These are phyloP conservation scores for Carex pumila DNA, from an alignment of 176 grass and related monocot genomes.

Conservation along the genomic window DNA sequence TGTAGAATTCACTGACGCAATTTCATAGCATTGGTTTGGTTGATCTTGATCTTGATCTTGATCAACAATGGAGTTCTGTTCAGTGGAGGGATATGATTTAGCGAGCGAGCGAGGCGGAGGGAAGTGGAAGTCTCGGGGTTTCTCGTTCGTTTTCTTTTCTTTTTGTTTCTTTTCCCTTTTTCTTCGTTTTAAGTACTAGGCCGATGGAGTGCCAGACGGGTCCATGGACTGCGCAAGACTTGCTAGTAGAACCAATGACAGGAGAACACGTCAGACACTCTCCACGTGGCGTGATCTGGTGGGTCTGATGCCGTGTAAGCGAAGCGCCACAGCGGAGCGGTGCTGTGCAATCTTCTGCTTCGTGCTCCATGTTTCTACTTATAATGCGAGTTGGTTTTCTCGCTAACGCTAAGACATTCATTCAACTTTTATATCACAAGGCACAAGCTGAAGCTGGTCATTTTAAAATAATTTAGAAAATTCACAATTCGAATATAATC, in stretches of 20 bases:
- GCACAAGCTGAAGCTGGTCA: no score
- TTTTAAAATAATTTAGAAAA: no score
- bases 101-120: not conserved
- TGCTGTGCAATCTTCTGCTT: not conserved
- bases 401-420: no score
- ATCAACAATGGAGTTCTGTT: conserved; percentile 30
- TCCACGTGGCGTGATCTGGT: conserved; percentile 55
- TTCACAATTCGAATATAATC: no score
- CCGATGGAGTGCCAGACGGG: not conserved
- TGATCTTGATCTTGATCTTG: conserved; percentile 6
- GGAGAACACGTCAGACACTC: not conserved
- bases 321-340: conserved; percentile 12
- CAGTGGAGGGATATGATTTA: not conserved
- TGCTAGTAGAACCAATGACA: conserved; percentile 37
- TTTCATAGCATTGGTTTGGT: conserved; percentile 1
- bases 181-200: not conserved
- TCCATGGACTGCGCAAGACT: conserved; percentile 19
- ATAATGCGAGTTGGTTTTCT: no score
- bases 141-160: not conserved
- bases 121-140: conserved; percentile 22
- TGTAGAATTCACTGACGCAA: conserved; percentile 1
- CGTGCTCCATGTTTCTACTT: no score
- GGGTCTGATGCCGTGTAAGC: conserved; percentile 50
- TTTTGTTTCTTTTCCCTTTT: not conserved
- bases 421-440: no score